These are phyloP conservation scores for Aschersonia sp. DNA, from an alignment of 2,329 filamentous ascomycete genomes.

Conservation along the genomic window DNA sequence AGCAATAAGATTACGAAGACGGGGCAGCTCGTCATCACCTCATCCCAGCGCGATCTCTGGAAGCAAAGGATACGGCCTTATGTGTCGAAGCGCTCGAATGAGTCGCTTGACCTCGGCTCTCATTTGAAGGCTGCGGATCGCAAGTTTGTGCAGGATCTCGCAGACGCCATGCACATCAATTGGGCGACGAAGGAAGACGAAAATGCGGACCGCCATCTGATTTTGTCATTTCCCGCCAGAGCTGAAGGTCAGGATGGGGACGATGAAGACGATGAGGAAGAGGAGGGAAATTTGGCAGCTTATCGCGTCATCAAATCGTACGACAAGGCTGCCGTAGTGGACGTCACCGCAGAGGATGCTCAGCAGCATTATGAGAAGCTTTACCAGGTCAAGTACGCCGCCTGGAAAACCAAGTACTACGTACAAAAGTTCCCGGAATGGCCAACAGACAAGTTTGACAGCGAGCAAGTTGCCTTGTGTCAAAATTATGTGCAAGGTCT, in stretches of 20 bases:
- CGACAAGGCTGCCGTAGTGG: conserved; percentile 75
- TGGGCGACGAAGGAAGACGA: conserved; percentile 45
- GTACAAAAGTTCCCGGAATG: conserved; percentile 75
- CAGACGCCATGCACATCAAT: conserved; percentile 42
- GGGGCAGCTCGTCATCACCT: conserved; percentile 56
- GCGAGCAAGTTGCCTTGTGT: conserved; percentile 65
- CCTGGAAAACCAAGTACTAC: conserved; percentile 95
- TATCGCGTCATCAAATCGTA: conserved; percentile 78
- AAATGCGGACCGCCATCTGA: conserved; percentile 36
- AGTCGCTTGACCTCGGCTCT: conserved; percentile 58
- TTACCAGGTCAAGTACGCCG: conserved; percentile 78
- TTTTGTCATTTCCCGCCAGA: conserved; percentile 30
- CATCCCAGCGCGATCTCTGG: conserved; percentile 70
- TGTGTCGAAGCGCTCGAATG: conserved; percentile 51
- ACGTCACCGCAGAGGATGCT: conserved; percentile 64
- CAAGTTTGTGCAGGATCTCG: conserved; percentile 83
- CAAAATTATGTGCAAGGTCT: conserved; percentile 97
- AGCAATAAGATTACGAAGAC: conserved; percentile 38
- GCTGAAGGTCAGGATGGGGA: conserved; percentile 4
- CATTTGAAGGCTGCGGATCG: conserved; percentile 70
- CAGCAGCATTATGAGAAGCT: conserved; percentile 66
- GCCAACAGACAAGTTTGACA: conserved; percentile 59
- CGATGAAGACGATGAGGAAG: conserved; percentile 28
- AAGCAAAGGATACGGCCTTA: conserved; percentile 67
- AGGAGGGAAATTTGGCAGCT: conserved; percentile 76